Conservation (phyloP, 1,284 basidiomycete genomes). For the Ustilago loliicola region DNA sequence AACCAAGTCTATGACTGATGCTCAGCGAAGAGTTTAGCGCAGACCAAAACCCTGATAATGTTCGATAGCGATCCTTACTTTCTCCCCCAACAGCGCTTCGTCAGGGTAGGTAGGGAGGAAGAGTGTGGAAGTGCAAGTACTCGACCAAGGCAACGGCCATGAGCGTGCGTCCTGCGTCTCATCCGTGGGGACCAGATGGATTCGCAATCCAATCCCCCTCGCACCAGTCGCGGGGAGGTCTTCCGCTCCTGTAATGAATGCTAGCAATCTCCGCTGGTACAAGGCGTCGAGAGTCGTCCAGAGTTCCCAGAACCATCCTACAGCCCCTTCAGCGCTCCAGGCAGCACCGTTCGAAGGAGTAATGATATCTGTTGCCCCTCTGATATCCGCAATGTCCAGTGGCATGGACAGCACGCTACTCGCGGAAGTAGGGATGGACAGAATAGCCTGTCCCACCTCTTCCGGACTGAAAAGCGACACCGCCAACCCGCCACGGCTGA, state of each 20-base stretch:
- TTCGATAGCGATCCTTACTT: conserved; percentile 51
- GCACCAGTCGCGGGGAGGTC: conserved; percentile 53
- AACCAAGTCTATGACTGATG: neutral
- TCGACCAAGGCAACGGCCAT: conserved; percentile 58
- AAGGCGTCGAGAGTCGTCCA: conserved; percentile 31
- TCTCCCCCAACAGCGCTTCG: conserved; percentile 25
- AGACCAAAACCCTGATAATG: conserved; percentile 60
- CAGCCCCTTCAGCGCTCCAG: neutral
- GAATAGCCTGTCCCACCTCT: conserved; percentile 25
- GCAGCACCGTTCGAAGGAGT: neutral
- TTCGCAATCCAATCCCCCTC: conserved; percentile 45
- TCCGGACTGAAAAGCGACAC: conserved; percentile 27
- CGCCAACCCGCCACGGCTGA: conserved; percentile 43
- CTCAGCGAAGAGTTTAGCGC: conserved; percentile 12
- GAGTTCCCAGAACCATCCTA: conserved; percentile 44
- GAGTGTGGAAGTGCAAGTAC: conserved; percentile 59
- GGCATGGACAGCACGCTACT: conserved; percentile 2
- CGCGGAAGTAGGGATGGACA: conserved; percentile 23
- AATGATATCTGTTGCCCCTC: conserved; percentile 33
- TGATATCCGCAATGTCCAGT: conserved; percentile 48
- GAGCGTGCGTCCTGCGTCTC: conserved; percentile 8
- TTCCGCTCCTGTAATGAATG: conserved; percentile 62
- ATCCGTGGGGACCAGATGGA: conserved; percentile 45
- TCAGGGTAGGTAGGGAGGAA: conserved; percentile 53
- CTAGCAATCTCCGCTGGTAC: conserved; percentile 51